These are phyloP conservation scores for Lithocarpus polystachyus DNA, from an alignment of 306 rosid species.

Conservation along the genomic window DNA sequence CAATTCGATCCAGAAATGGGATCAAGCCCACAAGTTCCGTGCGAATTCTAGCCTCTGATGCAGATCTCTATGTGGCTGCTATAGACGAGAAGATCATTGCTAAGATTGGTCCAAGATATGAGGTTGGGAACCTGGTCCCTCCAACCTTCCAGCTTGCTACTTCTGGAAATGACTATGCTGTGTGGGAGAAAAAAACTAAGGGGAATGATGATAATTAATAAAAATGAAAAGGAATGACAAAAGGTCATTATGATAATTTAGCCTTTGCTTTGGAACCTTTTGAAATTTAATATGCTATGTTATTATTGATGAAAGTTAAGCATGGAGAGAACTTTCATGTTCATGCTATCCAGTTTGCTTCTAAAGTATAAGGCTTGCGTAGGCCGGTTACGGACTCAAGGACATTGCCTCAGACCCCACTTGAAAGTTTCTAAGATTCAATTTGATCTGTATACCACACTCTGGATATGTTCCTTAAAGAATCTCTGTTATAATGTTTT, in stretches of 20 bases:
- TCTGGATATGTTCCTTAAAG: neutral
- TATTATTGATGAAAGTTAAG: neutral
- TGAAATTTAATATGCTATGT: neutral
- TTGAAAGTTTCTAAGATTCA: too few species aligned
- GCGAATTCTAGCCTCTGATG: slow-evolving; percentile 31
- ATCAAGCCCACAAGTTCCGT: slow-evolving; percentile 23
- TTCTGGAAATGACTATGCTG: slow-evolving; percentile 33
- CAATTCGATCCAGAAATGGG: slow-evolving; percentile 31
- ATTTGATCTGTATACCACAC: neutral
- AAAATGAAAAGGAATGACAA: neutral
- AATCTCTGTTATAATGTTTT: neutral
- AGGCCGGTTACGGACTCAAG: too few species aligned
- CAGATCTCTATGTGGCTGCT: slow-evolving; percentile 29
- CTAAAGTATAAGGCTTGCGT: too few species aligned
- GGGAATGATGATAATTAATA: neutral
- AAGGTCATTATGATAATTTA: neutral
- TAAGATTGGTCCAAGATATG: slow-evolving; percentile 30
- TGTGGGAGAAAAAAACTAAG: slow-evolving; percentile 28
- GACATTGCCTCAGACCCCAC: too few species aligned
- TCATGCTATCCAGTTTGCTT: neutral
- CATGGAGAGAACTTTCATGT: neutral
- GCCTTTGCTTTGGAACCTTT: neutral
- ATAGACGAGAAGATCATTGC: slow-evolving; percentile 32
- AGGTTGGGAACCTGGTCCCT: slow-evolving; percentile 27
- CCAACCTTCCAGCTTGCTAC: slow-evolving; percentile 17